phyloP scores from a whole-genome alignment of 2,329 filamentous ascomycete genomes.

The Aspergillus jensenii region DNA sequence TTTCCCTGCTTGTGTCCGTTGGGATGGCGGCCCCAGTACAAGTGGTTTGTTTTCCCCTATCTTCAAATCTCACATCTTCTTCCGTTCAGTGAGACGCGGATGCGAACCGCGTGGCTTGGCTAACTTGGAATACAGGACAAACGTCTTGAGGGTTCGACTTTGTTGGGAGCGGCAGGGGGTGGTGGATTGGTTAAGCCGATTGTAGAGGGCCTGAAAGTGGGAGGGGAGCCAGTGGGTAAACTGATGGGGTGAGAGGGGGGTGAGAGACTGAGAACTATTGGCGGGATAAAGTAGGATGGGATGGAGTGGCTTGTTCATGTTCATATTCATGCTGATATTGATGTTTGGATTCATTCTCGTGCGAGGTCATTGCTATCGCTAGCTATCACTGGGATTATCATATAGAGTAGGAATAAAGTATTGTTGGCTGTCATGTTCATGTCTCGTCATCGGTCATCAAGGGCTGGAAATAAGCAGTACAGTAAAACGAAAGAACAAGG shows the following conservation, averaged over 20 bases:
- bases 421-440: constrained; percentile 2
- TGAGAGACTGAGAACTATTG: background rate
- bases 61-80: background rate
- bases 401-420: constrained; percentile 2
- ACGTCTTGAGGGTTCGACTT: background rate
- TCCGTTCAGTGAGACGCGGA: background rate
- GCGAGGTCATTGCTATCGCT: background rate
- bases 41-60: background rate
- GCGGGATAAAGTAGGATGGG: background rate
- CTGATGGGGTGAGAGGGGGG: background rate
- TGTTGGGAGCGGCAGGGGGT: background rate
- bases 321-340: background rate
- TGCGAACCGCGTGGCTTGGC: background rate
- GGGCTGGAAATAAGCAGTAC: background rate
- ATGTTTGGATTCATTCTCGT: constrained; percentile 4
- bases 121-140: background rate
- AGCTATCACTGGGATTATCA: constrained; percentile 1
- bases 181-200: background rate
- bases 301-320: background rate
- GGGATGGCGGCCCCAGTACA: constrained; percentile 6
- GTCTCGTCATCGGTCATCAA: constrained; percentile 10
- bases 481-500: background rate
- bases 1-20: background rate
- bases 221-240: no score
- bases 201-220: no score